phyloP scores from a whole-genome alignment of 305 asterid species.

The Solanum hybrid region DNA sequence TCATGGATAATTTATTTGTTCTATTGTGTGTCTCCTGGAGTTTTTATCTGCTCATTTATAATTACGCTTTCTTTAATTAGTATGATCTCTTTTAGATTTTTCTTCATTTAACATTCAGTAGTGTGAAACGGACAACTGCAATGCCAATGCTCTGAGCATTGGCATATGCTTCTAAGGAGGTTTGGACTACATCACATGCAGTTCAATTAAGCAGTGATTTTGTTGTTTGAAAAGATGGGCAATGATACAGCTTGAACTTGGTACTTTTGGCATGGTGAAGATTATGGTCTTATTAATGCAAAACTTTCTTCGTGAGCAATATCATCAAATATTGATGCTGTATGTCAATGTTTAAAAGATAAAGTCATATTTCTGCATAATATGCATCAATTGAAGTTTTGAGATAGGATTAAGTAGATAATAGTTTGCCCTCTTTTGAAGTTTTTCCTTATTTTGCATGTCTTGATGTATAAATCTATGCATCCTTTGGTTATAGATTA shows the following conservation, averaged over 20 bases:
- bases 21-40: not conserved
- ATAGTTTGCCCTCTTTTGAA: not conserved
- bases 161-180: not conserved
- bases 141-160: not conserved
- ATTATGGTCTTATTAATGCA: not conserved
- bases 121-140: not conserved
- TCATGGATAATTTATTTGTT: not conserved
- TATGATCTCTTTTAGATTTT: not conserved
- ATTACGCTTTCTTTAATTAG: not conserved
- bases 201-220: slow-evolving; percentile 1
- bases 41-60: not conserved
- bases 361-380: not conserved
- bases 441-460: not conserved
- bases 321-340: not conserved
- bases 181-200: not conserved
- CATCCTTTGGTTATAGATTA: not conserved
- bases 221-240: not conserved
- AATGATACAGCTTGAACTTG: not conserved
- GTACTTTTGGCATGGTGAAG: not conserved
- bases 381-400: not conserved
- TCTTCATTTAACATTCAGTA: not conserved
- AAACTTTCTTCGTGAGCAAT: not conserved
- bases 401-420: not conserved
- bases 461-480: not conserved
- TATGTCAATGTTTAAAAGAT: not conserved